Percentiles rank a stretch among this genome's conserved stretches.
Evolutionary conservation across 257 asterid genomes (phyloP).

Genomic region (Leonotis leonurus): DNA sequence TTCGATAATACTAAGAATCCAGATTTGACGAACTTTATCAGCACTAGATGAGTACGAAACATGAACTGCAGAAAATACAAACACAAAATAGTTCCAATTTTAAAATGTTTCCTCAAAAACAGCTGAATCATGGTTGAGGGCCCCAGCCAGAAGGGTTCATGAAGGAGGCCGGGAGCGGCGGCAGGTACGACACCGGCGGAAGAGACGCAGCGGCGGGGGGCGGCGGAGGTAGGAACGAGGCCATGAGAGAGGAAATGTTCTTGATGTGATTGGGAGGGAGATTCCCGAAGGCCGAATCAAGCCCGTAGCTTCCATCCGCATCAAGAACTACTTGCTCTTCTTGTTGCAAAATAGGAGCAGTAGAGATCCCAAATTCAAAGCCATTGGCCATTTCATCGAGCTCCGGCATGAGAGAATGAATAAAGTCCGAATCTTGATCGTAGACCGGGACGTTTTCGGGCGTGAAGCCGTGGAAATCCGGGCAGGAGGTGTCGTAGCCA

Average conservation of each 20-base stretch:
- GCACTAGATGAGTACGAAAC: not conserved
- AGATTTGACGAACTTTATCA: not conserved
- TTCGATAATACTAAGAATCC: too few relatives aligned
- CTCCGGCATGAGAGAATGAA: conserved; percentile 23
- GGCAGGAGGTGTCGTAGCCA: not conserved
- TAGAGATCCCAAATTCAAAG: conserved; percentile 1
- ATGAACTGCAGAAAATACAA: not conserved
- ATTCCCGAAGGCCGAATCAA: not conserved
- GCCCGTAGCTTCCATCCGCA: not conserved
- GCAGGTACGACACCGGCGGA: not conserved
- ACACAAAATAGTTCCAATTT: not conserved
- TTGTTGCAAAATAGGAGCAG: not conserved
- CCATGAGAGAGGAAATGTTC: conserved; percentile 26
- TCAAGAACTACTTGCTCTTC: conserved; percentile 1
- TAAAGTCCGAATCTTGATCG: conserved; percentile 19
- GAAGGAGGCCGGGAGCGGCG: conserved; percentile 7
- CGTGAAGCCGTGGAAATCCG: not conserved
- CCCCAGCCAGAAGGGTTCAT: conserved; percentile 19
- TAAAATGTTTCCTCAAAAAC: too few relatives aligned
- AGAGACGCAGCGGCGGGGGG: not conserved
- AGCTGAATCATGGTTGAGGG: not conserved
- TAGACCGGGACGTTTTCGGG: not conserved
- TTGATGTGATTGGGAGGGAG: conserved; percentile 23
- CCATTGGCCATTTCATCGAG: conserved; percentile 16
- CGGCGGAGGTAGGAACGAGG: conserved; percentile 9